Conservation (phyloP, 495 filamentous ascomycete genomes). For the Hyaloscypha finlandica region DNA sequence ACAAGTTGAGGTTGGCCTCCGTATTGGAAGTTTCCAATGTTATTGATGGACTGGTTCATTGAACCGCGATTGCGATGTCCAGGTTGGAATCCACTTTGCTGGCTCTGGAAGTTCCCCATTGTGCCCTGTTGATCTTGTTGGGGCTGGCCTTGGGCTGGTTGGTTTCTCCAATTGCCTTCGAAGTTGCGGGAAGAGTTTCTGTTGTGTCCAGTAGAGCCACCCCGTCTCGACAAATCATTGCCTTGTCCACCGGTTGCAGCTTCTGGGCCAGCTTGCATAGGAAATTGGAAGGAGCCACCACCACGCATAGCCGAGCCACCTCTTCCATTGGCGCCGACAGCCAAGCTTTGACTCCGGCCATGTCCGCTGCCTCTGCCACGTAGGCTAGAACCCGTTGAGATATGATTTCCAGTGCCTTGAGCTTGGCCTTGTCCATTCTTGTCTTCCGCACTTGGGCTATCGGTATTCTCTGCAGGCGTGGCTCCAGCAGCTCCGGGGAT, state of each 20-base stretch:
- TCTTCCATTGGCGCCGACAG: slow-evolving; percentile 51
- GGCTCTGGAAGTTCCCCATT: slow-evolving; percentile 69
- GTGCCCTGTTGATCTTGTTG: slow-evolving; percentile 38
- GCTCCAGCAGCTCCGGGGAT: slow-evolving; percentile 68
- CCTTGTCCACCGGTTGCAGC: slow-evolving; percentile 35
- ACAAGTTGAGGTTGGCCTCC: slow-evolving; percentile 88
- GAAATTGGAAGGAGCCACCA: slow-evolving; percentile 42
- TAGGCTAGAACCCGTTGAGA: slow-evolving; percentile 18
- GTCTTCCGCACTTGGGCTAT: slow-evolving; percentile 44
- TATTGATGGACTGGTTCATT: slow-evolving; percentile 75
- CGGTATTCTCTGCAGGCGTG: slow-evolving; percentile 55
- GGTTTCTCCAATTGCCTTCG: slow-evolving; percentile 96
- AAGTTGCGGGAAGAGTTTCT: slow-evolving; percentile 88
- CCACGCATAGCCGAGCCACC: slow-evolving; percentile 40
- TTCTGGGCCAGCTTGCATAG: slow-evolving; percentile 29
- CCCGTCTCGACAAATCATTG: slow-evolving; percentile 70
- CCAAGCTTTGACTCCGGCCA: slow-evolving; percentile 65
- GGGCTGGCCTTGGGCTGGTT: slow-evolving; percentile 58
- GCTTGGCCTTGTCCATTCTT: slow-evolving; percentile 47
- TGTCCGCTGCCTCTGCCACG: slow-evolving; percentile 54
- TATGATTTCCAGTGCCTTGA: slow-evolving; percentile 33
- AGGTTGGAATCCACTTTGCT: slow-evolving; percentile 77
- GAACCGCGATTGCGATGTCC: slow-evolving; percentile 86
- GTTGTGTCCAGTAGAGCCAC: slow-evolving; percentile 64
- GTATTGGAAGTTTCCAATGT: slow-evolving; percentile 88